Conservation (phyloP, 441 rosid species). For the Erysimum cheiri region DNA sequence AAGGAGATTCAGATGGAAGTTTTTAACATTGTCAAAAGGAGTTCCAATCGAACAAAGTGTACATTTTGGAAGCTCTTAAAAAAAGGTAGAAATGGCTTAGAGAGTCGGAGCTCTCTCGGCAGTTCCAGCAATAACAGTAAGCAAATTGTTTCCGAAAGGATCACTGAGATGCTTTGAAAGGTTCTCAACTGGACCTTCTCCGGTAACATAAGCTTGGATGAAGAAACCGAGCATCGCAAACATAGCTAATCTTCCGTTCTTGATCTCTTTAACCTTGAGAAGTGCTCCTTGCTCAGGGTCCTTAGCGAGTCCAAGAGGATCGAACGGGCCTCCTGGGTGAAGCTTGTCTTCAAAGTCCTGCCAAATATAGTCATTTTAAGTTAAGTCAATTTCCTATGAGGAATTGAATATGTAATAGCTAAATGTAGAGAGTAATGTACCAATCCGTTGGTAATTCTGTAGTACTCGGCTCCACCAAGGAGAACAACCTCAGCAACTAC, state of each 20-base stretch:
- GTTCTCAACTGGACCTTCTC: constrained; percentile 97
- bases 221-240: constrained; percentile 91
- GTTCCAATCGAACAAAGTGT: constrained; percentile 38
- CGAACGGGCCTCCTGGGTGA: constrained; percentile 98
- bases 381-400: background rate
- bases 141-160: constrained; percentile 98
- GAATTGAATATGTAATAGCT: background rate
- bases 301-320: constrained; percentile 90
- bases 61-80: constrained; percentile 35
- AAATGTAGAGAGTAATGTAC: constrained; percentile 47
- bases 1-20: constrained; percentile 29
- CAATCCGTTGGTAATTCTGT: constrained; percentile 90
- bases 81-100: constrained; percentile 42
- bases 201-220: constrained; percentile 90
- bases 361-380: background rate
- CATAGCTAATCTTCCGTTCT: constrained; percentile 97
- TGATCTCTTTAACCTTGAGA: constrained; percentile 94
- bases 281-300: constrained; percentile 96
- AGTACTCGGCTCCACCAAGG: constrained; percentile 95
- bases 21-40: constrained; percentile 39
- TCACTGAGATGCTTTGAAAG: constrained; percentile 90
- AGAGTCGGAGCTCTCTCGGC: constrained; percentile 91
- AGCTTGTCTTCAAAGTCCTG: constrained; percentile 95
- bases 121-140: constrained; percentile 77
- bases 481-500: constrained; percentile 86